Conservation (phyloP, 441 rosid species). For the Raphanus hybrid region DNA sequence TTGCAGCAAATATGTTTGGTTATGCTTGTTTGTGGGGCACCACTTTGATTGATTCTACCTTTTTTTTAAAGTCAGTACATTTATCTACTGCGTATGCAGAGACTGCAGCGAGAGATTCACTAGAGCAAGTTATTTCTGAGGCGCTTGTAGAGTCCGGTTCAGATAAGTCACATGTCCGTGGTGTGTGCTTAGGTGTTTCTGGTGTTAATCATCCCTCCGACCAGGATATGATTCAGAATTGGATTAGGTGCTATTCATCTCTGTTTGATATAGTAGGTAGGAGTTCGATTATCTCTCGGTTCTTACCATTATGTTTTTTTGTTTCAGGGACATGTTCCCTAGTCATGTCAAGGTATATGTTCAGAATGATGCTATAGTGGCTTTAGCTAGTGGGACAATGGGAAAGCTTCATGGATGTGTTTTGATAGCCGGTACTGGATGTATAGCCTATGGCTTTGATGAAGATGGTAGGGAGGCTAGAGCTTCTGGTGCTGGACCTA, state of each 20-base stretch:
- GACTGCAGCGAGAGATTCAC: conserved; percentile 78
- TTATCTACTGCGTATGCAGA: conserved; percentile 55
- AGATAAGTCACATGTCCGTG: conserved; percentile 73
- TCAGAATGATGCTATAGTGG: conserved; percentile 96
- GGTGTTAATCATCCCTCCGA: conserved; percentile 95
- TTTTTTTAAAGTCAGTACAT: conserved; percentile 21
- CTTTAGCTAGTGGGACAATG: conserved; percentile 94
- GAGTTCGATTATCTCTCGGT: background rate
- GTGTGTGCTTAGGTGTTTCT: conserved; percentile 94
- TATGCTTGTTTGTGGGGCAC: conserved; percentile 23
- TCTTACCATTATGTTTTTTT: conserved; percentile 23
- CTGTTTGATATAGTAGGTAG: background rate
- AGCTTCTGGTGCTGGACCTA: conserved; percentile 96
- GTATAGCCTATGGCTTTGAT: conserved; percentile 90
- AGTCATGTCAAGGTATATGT: conserved; percentile 75
- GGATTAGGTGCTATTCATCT: conserved; percentile 70
- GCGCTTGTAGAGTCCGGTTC: conserved; percentile 76
- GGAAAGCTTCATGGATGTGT: conserved; percentile 99
- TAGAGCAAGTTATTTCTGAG: conserved; percentile 91
- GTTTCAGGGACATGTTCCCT: conserved; percentile 78
- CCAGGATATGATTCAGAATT: conserved; percentile 69
- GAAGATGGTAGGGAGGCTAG: conserved; percentile 92
- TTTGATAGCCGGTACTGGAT: conserved; percentile 95
- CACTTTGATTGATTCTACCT: conserved; percentile 22
- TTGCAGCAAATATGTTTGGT: conserved; percentile 20